These are phyloP conservation scores for Verticillium isaacii DNA, from an alignment of 2,329 filamentous ascomycete species.

Conservation along the genomic window DNA sequence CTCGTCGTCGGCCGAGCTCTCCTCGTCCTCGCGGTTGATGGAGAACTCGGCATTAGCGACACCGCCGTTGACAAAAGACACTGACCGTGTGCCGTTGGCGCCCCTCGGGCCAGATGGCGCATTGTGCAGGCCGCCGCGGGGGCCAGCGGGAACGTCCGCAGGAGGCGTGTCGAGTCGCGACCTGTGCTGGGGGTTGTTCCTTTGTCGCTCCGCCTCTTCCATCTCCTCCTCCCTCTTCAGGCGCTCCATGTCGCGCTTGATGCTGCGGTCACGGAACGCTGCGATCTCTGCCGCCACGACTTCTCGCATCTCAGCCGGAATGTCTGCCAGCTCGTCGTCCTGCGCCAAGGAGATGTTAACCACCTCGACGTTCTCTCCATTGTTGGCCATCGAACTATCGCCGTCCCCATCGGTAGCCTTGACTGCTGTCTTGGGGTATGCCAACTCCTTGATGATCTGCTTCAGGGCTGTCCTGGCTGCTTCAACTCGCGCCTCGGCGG, in stretches of 20 bases:
- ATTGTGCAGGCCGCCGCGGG: slow-evolving; percentile 60
- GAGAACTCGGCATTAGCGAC: slow-evolving; percentile 54
- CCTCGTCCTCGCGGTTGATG: slow-evolving; percentile 71
- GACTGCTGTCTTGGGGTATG: slow-evolving; percentile 56
- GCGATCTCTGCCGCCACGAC: slow-evolving; percentile 92
- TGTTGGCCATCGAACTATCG: slow-evolving; percentile 67
- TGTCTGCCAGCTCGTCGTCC: slow-evolving; percentile 92
- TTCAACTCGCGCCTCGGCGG: slow-evolving; percentile 64
- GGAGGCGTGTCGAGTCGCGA: slow-evolving; percentile 71
- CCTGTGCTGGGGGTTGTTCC: slow-evolving; percentile 59
- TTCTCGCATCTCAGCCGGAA: slow-evolving; percentile 92
- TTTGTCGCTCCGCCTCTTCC: slow-evolving; percentile 71
- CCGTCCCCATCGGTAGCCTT: slow-evolving; percentile 54
- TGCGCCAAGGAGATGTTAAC: slow-evolving; percentile 82
- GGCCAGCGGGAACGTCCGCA: slow-evolving; percentile 67
- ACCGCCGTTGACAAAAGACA: slow-evolving; percentile 79
- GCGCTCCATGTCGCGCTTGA: slow-evolving; percentile 80
- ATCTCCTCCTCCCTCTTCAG: slow-evolving; percentile 86
- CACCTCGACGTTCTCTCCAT: slow-evolving; percentile 70
- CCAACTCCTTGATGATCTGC: slow-evolving; percentile 64
- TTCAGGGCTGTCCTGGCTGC: slow-evolving; percentile 64
- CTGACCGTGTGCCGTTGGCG: slow-evolving; percentile 59
- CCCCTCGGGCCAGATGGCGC: slow-evolving; percentile 64
- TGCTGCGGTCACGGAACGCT: slow-evolving; percentile 89
- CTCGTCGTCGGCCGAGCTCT: slow-evolving; percentile 81